phyloP scores from a whole-genome alignment of 2,329 filamentous ascomycete species.

The Fusarium falciforme region DNA sequence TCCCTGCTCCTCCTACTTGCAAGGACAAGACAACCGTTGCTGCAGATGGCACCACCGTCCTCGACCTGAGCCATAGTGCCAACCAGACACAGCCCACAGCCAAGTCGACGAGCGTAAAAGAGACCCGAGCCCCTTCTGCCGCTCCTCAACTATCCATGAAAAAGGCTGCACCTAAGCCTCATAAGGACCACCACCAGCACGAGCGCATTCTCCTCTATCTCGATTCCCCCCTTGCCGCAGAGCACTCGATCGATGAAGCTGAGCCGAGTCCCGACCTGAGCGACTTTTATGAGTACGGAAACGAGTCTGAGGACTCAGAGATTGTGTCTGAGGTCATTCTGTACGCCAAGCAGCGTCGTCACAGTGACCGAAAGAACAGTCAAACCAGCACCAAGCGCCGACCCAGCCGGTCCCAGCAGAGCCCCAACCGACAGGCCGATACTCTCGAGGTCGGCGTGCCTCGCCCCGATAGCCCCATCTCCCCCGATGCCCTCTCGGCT shows the following conservation, averaged over 20 bases:
- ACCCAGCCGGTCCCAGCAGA: slow-evolving; percentile 18
- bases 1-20: slow-evolving; percentile 49
- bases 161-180: slow-evolving; percentile 19
- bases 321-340: slow-evolving; percentile 29
- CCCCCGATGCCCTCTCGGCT: slow-evolving; percentile 47
- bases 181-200: slow-evolving; percentile 30
- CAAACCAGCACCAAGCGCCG: slow-evolving; percentile 22
- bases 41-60: slow-evolving; percentile 39
- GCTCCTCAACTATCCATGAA: slow-evolving; percentile 17
- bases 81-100: slow-evolving; percentile 3
- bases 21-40: slow-evolving; percentile 41
- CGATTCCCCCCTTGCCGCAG: slow-evolving; percentile 41
- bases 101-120: neutral
- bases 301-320: slow-evolving; percentile 36
- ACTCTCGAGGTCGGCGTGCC: slow-evolving; percentile 46
- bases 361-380: slow-evolving; percentile 13
- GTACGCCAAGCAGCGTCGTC: slow-evolving; percentile 31
- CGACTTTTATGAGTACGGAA: slow-evolving; percentile 53
- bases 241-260: slow-evolving; percentile 38
- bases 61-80: slow-evolving; percentile 34
- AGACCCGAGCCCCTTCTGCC: neutral
- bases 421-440: slow-evolving; percentile 7
- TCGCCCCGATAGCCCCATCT: slow-evolving; percentile 56
- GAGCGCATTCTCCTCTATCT: slow-evolving; percentile 46
- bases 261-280: slow-evolving; percentile 53